Conservation (phyloP, 345 rosid species). For the Sonneratia caseolaris region DNA sequence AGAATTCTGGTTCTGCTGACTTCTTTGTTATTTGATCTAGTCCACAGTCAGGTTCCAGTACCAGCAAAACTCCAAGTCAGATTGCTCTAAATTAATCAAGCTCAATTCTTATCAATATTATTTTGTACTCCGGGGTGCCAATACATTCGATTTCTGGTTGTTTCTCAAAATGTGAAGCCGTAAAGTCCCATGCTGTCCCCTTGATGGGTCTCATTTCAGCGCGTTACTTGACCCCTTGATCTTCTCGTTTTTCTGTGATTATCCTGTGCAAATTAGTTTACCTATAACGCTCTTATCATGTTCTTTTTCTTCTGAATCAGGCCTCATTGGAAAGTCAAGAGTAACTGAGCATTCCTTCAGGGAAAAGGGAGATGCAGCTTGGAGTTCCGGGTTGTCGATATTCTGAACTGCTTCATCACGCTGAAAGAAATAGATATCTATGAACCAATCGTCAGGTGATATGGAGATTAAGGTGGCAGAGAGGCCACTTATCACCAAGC, state of each 20-base stretch:
- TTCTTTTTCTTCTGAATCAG: neutral
- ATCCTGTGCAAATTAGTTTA: neutral
- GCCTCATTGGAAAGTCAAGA: neutral
- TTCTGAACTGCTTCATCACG: neutral
- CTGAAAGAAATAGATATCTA: neutral
- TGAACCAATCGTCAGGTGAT: slow-evolving; percentile 3
- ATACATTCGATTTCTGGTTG: neutral
- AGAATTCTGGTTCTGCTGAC: too few relatives aligned
- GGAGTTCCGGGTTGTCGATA: neutral
- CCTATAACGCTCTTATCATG: neutral
- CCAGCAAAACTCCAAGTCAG: neutral
- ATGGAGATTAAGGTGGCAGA: slow-evolving; percentile 71
- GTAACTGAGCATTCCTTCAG: neutral
- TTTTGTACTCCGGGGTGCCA: neutral
- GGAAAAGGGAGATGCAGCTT: neutral
- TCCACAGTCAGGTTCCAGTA: neutral
- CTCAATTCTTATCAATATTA: neutral
- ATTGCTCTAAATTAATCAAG: neutral
- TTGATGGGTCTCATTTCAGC: neutral
- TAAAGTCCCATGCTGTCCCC: neutral
- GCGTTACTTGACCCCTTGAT: neutral
- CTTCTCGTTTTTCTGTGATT: neutral
- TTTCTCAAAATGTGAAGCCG: neutral
- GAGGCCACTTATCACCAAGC: slow-evolving; percentile 60
- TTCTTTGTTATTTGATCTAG: neutral